Evolutionary conservation across 805 yeast species (phyloP).

Genomic region (Wickerhamiella bombiphila): DNA sequence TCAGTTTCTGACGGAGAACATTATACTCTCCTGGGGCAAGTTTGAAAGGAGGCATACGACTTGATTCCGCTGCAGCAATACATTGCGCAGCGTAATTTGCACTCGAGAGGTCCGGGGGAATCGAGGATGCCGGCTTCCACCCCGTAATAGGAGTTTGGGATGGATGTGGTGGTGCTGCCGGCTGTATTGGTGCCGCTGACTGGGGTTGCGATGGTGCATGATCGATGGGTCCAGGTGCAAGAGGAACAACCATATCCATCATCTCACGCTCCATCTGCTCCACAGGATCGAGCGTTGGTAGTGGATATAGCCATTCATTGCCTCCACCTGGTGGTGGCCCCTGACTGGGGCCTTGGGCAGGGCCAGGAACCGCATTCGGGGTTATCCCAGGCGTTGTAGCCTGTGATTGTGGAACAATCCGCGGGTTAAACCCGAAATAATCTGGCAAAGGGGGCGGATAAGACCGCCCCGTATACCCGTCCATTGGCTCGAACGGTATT

Average conservation of each 20-base stretch:
- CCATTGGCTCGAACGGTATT: too few relatives aligned
- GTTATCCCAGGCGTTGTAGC: too few relatives aligned
- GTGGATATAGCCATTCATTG: not conserved
- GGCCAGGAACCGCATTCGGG: too few relatives aligned
- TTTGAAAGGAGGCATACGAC: conserved; percentile 26
- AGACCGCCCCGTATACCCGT: too few relatives aligned
- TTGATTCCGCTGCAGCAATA: conserved; percentile 28
- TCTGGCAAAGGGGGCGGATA: too few relatives aligned
- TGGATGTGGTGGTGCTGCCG: not conserved
- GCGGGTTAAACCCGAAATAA: too few relatives aligned
- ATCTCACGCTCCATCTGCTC: conserved; percentile 16
- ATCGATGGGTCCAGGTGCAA: not conserved
- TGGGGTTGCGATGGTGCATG: not conserved
- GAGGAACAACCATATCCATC: conserved; percentile 7
- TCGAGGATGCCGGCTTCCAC: conserved; percentile 27
- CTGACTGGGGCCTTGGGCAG: too few relatives aligned
- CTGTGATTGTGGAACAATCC: too few relatives aligned
- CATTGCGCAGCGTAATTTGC: conserved; percentile 27
- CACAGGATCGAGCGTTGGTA: conserved; percentile 14
- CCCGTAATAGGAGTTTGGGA: conserved; percentile 7
- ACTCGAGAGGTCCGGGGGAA: conserved; percentile 26
- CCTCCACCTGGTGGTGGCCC: not conserved
- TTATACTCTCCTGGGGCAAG: conserved; percentile 26
- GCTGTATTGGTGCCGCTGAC: conserved; percentile 8
- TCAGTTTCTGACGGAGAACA: conserved; percentile 23